Base-by-base conservation (phyloP, 225 moss, liverwort and hornwort species). In the Ulota crispa region DNA sequence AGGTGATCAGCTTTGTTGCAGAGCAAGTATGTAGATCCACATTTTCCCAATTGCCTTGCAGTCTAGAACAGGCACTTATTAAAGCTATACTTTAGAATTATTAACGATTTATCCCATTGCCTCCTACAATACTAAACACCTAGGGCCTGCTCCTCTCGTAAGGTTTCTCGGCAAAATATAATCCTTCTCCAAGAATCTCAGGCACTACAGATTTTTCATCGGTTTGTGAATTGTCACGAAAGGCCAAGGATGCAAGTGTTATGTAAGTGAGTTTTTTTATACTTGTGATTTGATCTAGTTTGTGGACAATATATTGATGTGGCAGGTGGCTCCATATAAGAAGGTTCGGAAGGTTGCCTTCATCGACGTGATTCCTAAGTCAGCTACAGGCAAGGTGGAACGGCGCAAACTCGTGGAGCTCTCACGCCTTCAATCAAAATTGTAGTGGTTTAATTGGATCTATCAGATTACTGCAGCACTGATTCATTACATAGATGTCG, bases 301-400 rank as follows among this genome's bases (percentile, higher is more conserved):
- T 37, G 31, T 70, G 81, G 78, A 69, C 13, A 39, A 34, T 41
- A 3, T 78, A 16, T 52, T 65, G 27, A 54, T 77, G 80, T 76
- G 81, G 71, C 85, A 89, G 87, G 90, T 90, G 26, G 85, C 89
- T 61, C 78, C 85, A 0, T 85, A 85, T 67, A 87, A 89, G 75
- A 89, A 85, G 76, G 56, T 89, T 59, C 87, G 85, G 14, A 89
- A 81, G 62, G 80, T 87, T 45, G 87, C 85, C 54, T 85, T 89
- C 72, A 83, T 87, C 45, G 76, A 89, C 10, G 64, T 13, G 3
- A 87, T 89, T 80, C 89, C 87, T 1, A 89, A 87, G 62, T 79
- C 87, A 36, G 68, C 87, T 30, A 16, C 89, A 34, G 87, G 89
- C 59, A 89, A 87, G 60, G 43, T 72, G 47, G 78, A 87, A 26